Conservation (phyloP, 2,329 filamentous ascomycete genomes). For the Macrophomina pseudophaseolina region DNA sequence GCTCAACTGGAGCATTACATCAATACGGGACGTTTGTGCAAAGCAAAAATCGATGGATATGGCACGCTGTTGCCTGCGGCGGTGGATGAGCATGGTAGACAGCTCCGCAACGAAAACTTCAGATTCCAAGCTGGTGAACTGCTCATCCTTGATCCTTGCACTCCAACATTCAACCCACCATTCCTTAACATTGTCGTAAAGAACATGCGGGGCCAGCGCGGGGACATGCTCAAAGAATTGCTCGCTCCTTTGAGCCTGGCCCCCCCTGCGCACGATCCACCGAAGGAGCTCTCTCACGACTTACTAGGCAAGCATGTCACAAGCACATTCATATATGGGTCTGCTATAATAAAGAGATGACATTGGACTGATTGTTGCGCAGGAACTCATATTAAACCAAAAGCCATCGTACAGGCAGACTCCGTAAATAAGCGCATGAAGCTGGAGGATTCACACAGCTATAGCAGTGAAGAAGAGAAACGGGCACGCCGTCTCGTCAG, state of each 20-base stretch:
- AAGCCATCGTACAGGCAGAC: neutral
- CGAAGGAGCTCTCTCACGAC: neutral
- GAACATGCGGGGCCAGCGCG: slow-evolving; percentile 1
- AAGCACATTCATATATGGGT: too few species aligned
- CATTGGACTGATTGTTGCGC: neutral
- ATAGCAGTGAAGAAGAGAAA: neutral
- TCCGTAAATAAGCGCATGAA: neutral
- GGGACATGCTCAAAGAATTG: neutral
- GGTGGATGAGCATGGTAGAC: neutral
- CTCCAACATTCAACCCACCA: neutral
- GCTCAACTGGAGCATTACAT: neutral
- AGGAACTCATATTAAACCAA: neutral
- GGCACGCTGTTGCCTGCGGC: neutral
- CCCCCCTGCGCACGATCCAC: neutral
- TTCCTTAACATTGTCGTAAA: neutral
- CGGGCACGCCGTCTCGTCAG: neutral
- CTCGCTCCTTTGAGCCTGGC: neutral
- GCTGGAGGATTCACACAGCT: neutral
- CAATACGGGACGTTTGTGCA: neutral
- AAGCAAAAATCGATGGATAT: neutral
- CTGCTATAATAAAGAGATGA: neutral
- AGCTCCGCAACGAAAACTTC: neutral
- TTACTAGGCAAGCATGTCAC: too few species aligned
- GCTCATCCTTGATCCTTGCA: neutral
- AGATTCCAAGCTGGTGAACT: neutral